Percentiles rank a stretch among this genome's conserved stretches.
phyloP scores from a whole-genome alignment of 179 eudicot species.

The Gypsophila paniculata region DNA sequence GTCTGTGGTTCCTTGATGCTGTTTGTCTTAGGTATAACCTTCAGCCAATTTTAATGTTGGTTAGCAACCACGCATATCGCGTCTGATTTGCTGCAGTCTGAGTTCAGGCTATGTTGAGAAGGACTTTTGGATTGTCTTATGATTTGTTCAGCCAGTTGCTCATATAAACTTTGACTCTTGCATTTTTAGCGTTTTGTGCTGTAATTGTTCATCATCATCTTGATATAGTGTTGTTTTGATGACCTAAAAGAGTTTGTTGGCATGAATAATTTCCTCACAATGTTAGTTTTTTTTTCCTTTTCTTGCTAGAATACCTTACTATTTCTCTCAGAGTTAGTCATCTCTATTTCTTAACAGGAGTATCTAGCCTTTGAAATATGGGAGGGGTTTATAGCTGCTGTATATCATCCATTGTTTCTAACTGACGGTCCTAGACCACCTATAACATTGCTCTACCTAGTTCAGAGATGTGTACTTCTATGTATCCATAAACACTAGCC shows the following conservation, averaged over 20 bases:
- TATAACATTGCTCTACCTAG: background rate
- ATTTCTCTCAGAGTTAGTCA: constrained; percentile 5
- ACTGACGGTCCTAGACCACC: background rate
- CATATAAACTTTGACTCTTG: background rate
- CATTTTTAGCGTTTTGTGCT: background rate
- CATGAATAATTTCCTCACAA: background rate
- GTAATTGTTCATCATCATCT: background rate
- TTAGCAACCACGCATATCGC: background rate
- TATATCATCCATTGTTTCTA: background rate
- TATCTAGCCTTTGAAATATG: background rate
- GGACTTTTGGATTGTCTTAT: background rate
- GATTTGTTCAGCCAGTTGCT: background rate
- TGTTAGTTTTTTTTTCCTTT: constrained; percentile 14
- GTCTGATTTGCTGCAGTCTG: background rate
- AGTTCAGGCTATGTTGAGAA: background rate
- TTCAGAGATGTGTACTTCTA: background rate
- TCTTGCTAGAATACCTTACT: constrained; percentile 5
- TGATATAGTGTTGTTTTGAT: background rate
- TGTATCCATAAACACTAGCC: background rate
- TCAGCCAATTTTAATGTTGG: background rate
- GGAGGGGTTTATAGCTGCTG: constrained; percentile 8
- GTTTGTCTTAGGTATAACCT: background rate
- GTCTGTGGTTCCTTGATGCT: background rate
- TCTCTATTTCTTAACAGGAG: background rate
- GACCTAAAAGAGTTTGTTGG: background rate